phyloP scores from a whole-genome alignment of 1,284 basidiomycete species.

The Rhodotorula sp. region DNA sequence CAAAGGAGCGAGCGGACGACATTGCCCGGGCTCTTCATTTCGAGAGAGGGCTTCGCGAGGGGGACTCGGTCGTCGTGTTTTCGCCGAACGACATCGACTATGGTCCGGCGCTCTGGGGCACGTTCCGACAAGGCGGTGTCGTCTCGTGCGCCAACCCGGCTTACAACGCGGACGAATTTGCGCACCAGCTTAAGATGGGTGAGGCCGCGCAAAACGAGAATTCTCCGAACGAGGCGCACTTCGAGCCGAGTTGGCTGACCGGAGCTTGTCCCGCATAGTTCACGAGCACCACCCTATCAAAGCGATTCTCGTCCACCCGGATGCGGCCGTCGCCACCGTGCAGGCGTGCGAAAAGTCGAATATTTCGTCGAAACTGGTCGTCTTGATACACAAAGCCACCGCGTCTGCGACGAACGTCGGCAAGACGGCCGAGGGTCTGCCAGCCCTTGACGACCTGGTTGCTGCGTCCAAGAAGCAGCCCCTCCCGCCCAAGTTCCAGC shows the following conservation, averaged over 20 bases:
- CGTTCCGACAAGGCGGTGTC: slow-evolving; percentile 68
- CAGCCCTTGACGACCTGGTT: slow-evolving; percentile 58
- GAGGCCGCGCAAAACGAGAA: background rate
- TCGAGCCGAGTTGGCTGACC: background rate
- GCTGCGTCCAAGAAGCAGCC: slow-evolving; percentile 19
- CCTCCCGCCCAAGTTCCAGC: slow-evolving; percentile 55
- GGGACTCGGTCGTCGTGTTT: slow-evolving; percentile 20
- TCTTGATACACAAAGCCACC: slow-evolving; percentile 55
- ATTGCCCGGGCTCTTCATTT: slow-evolving; percentile 25
- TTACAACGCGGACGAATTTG: slow-evolving; percentile 65
- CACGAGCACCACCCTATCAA: slow-evolving; percentile 61
- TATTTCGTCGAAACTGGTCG: slow-evolving; percentile 59
- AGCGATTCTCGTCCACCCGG: slow-evolving; percentile 62
- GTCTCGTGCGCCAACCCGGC: slow-evolving; percentile 71
- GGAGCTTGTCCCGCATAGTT: slow-evolving; percentile 37
- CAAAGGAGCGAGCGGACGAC: slow-evolving; percentile 6
- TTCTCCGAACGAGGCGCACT: background rate
- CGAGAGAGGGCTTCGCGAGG: slow-evolving; percentile 11
- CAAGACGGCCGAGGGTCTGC: slow-evolving; percentile 29
- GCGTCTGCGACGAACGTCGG: background rate
- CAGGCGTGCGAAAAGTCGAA: slow-evolving; percentile 58
- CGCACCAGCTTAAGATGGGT: slow-evolving; percentile 43
- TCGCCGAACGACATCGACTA: slow-evolving; percentile 57
- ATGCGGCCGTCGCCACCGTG: slow-evolving; percentile 57
- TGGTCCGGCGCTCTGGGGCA: slow-evolving; percentile 68